Base-by-base conservation (phyloP, 139 green algal species). In the Tetraselmis striata region DNA sequence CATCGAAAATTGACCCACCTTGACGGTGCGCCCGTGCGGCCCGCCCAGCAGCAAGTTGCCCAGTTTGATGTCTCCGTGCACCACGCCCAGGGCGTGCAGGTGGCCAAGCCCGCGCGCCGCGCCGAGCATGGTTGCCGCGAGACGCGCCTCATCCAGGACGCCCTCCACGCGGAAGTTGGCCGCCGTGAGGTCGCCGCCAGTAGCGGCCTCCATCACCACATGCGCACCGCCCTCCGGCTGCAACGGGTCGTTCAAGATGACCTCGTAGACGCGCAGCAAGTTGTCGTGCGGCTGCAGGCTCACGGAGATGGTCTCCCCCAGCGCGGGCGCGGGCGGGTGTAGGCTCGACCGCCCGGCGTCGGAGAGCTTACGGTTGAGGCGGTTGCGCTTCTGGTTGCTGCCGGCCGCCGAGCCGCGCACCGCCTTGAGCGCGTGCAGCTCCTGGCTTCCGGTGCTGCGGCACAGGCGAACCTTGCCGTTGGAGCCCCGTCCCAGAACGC, bases 1-100 rank as follows among this genome's bases (percentile, higher is more conserved):
- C n/a, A n/a, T n/a, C n/a, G n/a, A n/a, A n/a, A n/a, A n/a, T n/a
- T n/a, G n/a, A n/a, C n/a, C n/a, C n/a, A 80, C 32, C 18, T 32
- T 80, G 28, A 80, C 77, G 27, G 5, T 23, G 5, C 27, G 28
- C 75, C 27, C 28, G 11, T 5, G 18, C 2, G 5, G 27, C 11
- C 28, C 75, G 5, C 28, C 75, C 29, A 31, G 24, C 77, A 80
- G 29, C 28, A 80, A n/a, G 77, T 80, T 31, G 5, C 32, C 77
- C 28, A 32, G 29, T n/a, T 80, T 80, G 2, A 80, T 25, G 77
- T 80, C 77, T 2, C 77, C 77, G 29, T 80, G 77, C 23, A 80
- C 77, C 23, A 80, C 77, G 28, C 77, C 28, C 2, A 59, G 77
- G 77, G 29, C 2, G 29, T 80, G 77, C 28, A 80, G 28, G 77